Evolutionary conservation across 192 early-diverging fungal species (phyloP), one percentile per base, ranked within the genome.

Genomic region (Phycomyces nitens): DNA sequence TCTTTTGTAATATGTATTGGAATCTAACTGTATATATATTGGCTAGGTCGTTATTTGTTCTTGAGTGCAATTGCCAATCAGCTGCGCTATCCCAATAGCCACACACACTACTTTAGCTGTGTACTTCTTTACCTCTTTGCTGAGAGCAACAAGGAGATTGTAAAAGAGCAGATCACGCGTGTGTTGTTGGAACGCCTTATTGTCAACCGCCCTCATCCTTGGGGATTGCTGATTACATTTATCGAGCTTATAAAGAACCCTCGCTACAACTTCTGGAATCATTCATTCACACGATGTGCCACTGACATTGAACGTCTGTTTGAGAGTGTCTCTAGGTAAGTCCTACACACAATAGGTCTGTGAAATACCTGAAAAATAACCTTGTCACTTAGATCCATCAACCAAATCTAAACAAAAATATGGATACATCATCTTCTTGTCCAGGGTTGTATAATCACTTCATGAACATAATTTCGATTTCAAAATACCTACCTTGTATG

Each of bases 181-280:
- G 97, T 97, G 10, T 78, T 99, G 55, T 78, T 97, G 60, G 97
- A 99, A 80, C 85, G 97, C 34, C 80, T 97, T 39, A 89, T 99
- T 70, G 97, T 94, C 12, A 97, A 94, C 79, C 81, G 95, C 49
- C 97, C 97, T 21, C 94, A 97, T 78, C 97, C 97, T 53, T 97
- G 96, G 89, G 97, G 97, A 14, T 81, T 99, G 62, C 78, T 99
- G 63, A 92, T 97, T 18, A 97, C 97, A 22, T 94, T 99, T 68
- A 99, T 97, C 58, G 97, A 99, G 74, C 74, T 99, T 66, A 91
- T 99, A 75, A 90, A 92, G 65, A 96, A 97, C 72, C 90, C 90
- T 26, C 68, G 78, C 10, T 85, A 85, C 59, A 73, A 77, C 53
- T 85, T 85, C 74, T 83, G 84, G 82, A 79, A 78, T 22, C 80